Percentiles rank a stretch among this genome's conserved stretches.
Evolutionary conservation across 1,139 yeast genomes (phyloP).

Genomic region (Candida tetrigidarum): DNA sequence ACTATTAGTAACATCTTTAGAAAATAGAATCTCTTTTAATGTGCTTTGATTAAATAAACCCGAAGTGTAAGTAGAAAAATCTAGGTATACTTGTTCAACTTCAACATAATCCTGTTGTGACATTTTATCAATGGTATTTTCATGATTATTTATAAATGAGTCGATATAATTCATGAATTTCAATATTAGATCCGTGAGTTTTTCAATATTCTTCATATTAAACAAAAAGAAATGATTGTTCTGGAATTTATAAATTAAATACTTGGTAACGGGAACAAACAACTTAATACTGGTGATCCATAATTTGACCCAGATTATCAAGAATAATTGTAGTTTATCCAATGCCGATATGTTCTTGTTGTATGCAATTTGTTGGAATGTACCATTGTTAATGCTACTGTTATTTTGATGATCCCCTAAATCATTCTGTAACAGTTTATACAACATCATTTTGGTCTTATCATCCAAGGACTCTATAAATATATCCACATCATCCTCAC

Average conservation of each 20-base stretch:
- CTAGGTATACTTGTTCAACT: slow-evolving; percentile 17
- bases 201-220: slow-evolving; percentile 39
- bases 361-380: slow-evolving; percentile 7
- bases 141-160: slow-evolving; percentile 23
- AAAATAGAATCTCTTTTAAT: slow-evolving; percentile 1
- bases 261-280: slow-evolving; percentile 35
- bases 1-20: background rate
- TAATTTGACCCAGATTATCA: slow-evolving; percentile 33
- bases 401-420: slow-evolving; percentile 10
- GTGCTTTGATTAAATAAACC: slow-evolving; percentile 15
- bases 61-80: slow-evolving; percentile 17
- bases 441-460: slow-evolving; percentile 26
- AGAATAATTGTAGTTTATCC: slow-evolving; percentile 35
- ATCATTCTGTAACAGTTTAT: slow-evolving; percentile 25
- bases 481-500: slow-evolving; percentile 21
- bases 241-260: slow-evolving; percentile 36
- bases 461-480: slow-evolving; percentile 31
- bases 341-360: slow-evolving; percentile 19
- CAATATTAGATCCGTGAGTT: slow-evolving; percentile 31
- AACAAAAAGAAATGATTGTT: slow-evolving; percentile 38
- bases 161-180: slow-evolving; percentile 31
- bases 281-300: slow-evolving; percentile 29
- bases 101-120: slow-evolving; percentile 18
- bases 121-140: slow-evolving; percentile 16
- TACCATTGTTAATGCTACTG: no score